phyloP scores from a whole-genome alignment of 1,139 yeast genomes.

The Zygoascus hellenicus region DNA sequence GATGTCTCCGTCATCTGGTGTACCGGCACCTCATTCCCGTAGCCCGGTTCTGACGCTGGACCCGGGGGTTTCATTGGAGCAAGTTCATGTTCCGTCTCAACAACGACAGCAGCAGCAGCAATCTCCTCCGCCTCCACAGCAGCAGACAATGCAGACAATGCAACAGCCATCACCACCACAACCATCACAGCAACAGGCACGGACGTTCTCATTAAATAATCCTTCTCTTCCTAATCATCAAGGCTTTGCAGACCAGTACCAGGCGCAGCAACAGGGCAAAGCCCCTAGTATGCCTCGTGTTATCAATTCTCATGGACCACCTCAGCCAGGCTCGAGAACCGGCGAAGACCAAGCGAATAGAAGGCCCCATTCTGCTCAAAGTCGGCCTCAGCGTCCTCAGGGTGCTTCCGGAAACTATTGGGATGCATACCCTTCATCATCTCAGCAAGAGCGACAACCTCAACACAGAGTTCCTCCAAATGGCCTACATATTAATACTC shows the following conservation, averaged over 20 bases:
- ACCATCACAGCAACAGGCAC: not conserved
- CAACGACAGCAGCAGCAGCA: not conserved
- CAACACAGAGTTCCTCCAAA: not conserved
- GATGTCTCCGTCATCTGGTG: not conserved
- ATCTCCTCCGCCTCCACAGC: too few relatives aligned
- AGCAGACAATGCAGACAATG: too few relatives aligned
- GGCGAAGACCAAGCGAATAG: too few relatives aligned
- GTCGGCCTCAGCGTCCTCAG: too few relatives aligned
- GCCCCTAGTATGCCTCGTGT: too few relatives aligned
- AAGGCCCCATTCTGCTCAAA: too few relatives aligned
- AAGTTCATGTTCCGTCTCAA: not conserved
- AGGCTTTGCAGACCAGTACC: too few relatives aligned
- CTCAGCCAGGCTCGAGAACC: too few relatives aligned
- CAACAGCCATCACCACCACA: too few relatives aligned
- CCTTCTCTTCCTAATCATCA: too few relatives aligned
- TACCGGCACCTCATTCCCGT: not conserved
- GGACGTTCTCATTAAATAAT: not conserved
- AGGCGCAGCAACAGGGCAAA: too few relatives aligned
- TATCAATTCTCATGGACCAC: too few relatives aligned
- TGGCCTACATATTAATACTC: conserved; percentile 1
- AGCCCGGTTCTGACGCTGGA: not conserved
- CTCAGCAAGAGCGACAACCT: not conserved
- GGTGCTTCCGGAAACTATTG: not conserved
- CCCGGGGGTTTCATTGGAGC: not conserved
- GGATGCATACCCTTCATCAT: not conserved